These are phyloP conservation scores for Cercis canadensis DNA, from an alignment of 306 rosid species.

Conservation along the genomic window DNA sequence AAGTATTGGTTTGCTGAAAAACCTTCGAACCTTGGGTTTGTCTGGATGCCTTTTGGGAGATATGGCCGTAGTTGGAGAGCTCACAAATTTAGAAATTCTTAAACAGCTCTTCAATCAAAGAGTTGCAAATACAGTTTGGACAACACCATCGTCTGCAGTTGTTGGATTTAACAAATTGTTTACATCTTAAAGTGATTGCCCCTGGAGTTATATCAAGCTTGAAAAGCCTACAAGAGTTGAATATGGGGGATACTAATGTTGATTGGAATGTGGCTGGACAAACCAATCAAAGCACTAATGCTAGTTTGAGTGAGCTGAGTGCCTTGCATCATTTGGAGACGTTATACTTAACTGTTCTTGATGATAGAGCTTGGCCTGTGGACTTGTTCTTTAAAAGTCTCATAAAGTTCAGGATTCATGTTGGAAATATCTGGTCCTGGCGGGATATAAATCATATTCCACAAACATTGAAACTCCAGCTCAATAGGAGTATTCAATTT, in stretches of 20 bases:
- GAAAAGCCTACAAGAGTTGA: too few relatives aligned
- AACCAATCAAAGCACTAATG: not conserved
- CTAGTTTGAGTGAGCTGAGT: not conserved
- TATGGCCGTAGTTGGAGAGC: not conserved
- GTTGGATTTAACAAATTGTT: too few relatives aligned
- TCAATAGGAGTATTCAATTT: not conserved
- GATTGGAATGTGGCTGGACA: conserved; percentile 6
- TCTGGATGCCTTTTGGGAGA: not conserved
- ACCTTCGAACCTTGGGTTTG: not conserved
- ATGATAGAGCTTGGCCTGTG: not conserved
- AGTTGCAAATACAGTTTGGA: too few relatives aligned
- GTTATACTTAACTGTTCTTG: not conserved
- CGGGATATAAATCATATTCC: too few relatives aligned
- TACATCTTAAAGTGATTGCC: too few relatives aligned
- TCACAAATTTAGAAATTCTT: not conserved
- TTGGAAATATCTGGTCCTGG: too few relatives aligned
- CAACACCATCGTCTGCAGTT: too few relatives aligned
- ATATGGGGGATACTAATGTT: not conserved
- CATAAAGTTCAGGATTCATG: too few relatives aligned
- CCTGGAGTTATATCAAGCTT: too few relatives aligned
- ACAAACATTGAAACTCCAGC: too few relatives aligned
- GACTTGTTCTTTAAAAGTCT: not conserved
- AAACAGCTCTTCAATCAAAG: not conserved
- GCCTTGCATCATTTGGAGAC: not conserved
- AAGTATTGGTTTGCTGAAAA: not conserved